Conservation (phyloP, 257 asterid species). For the Solanum verrucosum region DNA sequence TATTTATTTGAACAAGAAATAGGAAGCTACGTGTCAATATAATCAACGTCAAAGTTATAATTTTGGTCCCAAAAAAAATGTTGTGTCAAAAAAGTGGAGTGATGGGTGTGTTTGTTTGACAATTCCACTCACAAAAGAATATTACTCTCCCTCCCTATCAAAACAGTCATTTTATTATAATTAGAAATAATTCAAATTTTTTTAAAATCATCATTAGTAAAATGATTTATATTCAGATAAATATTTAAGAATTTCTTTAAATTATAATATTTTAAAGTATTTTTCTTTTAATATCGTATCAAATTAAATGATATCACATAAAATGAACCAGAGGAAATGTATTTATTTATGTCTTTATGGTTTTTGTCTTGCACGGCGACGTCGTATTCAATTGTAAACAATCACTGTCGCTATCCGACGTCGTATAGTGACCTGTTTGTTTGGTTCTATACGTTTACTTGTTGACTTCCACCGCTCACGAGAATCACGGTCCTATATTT, state of each 20-base stretch:
- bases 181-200: too few species aligned
- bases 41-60: background rate
- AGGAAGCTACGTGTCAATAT: background rate
- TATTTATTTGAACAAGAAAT: background rate
- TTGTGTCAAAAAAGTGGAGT: background rate
- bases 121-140: background rate
- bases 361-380: background rate
- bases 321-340: too few species aligned
- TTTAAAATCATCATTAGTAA: too few species aligned
- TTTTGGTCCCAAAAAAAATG: background rate
- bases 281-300: too few species aligned
- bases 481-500: background rate
- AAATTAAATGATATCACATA: too few species aligned
- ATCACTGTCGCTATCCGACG: conserved; percentile 10
- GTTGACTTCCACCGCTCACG: background rate
- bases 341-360: background rate
- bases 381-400: conserved; percentile 11
- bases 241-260: too few species aligned
- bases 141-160: background rate
- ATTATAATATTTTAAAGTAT: too few species aligned
- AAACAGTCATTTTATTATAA: background rate
- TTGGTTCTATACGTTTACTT: background rate
- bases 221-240: too few species aligned
- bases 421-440: conserved; percentile 11
- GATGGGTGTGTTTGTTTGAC: background rate